These are phyloP conservation scores for Hippophae tibetana DNA, from an alignment of 306 rosid genomes.

Conservation along the genomic window DNA sequence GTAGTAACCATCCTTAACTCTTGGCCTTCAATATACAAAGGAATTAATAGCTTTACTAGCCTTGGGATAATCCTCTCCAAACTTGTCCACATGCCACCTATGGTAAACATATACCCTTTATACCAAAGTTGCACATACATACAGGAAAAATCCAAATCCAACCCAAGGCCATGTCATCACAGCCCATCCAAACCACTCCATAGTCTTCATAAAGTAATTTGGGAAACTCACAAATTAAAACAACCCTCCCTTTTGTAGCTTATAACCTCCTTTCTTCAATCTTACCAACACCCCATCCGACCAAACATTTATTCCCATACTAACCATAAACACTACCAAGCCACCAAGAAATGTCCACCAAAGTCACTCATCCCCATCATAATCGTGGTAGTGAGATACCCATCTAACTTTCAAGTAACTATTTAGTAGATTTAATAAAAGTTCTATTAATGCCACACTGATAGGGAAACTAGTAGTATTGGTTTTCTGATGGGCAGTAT, in stretches of 20 bases:
- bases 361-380: conserved; percentile 27
- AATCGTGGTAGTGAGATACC: conserved; percentile 47
- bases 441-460: conserved; percentile 38
- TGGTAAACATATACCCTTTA: conserved; percentile 67
- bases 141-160: conserved; percentile 50
- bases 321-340: conserved; percentile 30
- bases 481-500: neutral
- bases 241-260: conserved; percentile 53
- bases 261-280: conserved; percentile 51
- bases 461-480: conserved; percentile 37
- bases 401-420: conserved; percentile 53
- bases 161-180: conserved; percentile 70
- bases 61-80: conserved; percentile 72
- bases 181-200: conserved; percentile 87
- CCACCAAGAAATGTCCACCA: conserved; percentile 43
- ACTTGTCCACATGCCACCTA: conserved; percentile 69
- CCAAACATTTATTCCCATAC: conserved; percentile 55
- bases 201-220: conserved; percentile 60
- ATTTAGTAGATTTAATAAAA: conserved; percentile 50
- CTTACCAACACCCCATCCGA: conserved; percentile 52
- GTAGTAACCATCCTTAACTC: too few species aligned
- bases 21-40: conserved; percentile 40
- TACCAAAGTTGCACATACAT: conserved; percentile 66
- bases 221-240: conserved; percentile 74
- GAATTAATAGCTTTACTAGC: conserved; percentile 63